phyloP scores from a whole-genome alignment of 208 protist genomes.

The Crithidia fasciculata region DNA sequence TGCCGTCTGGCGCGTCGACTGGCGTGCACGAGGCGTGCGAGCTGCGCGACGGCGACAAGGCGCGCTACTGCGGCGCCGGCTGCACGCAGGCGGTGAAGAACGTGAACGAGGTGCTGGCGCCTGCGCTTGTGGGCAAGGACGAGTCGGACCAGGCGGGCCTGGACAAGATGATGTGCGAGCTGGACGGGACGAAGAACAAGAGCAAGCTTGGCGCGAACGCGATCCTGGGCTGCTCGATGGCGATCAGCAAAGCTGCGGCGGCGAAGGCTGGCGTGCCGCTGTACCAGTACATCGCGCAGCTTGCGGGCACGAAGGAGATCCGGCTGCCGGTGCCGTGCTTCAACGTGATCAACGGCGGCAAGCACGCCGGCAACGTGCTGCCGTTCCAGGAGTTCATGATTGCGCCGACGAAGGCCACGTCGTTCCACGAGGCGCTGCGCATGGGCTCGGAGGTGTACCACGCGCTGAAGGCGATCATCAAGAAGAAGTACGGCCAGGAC shows the following conservation, averaged over 20 bases:
- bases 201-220: conserved; percentile 98
- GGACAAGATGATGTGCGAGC: conserved; percentile 94
- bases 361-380: conserved; percentile 97
- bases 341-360: conserved; percentile 99
- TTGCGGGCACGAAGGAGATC: conserved; percentile 90
- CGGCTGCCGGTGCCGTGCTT: conserved; percentile 95
- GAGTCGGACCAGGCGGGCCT: conserved; percentile 91
- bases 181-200: conserved; percentile 99
- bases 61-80: conserved; percentile 96
- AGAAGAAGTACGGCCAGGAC: conserved; percentile 96
- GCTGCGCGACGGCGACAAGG: conserved; percentile 96
- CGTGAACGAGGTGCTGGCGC: conserved; percentile 95
- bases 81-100: conserved; percentile 97
- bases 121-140: conserved; percentile 94
- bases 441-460: conserved; percentile 99
- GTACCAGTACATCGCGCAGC: conserved; percentile 95
- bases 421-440: conserved; percentile 96
- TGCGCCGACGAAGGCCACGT: conserved; percentile 93
- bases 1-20: conserved; percentile 99
- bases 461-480: conserved; percentile 96
- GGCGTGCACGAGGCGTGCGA: conserved; percentile 98
- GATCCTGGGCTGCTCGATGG: conserved; percentile 98
- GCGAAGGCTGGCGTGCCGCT: conserved; percentile 90
- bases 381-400: conserved; percentile 99
- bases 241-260: conserved; percentile 96